Conservation (phyloP, 148 eudicot genomes). For the Rhododendron williamsianum region DNA sequence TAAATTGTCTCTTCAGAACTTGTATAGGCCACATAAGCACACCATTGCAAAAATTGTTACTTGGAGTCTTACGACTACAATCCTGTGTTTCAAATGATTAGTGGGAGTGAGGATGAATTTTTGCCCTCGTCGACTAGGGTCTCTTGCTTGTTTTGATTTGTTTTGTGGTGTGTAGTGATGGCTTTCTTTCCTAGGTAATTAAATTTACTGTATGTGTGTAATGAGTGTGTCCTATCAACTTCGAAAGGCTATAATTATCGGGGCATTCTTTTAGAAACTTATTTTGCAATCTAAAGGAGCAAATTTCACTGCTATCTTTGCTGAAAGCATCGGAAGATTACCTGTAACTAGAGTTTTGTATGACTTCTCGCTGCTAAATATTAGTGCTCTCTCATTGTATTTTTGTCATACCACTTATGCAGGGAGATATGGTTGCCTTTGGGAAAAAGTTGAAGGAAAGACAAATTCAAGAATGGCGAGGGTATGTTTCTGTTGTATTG, state of each 20-base stretch:
- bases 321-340: background rate
- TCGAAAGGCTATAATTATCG: background rate
- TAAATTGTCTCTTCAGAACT: background rate
- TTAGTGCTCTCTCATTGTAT: background rate
- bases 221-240: background rate
- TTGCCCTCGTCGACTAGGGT: background rate
- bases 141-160: background rate
- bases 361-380: background rate
- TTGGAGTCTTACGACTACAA: background rate
- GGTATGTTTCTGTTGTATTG: conserved; percentile 36
- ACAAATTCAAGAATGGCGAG: conserved; percentile 91
- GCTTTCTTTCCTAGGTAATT: background rate
- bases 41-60: background rate
- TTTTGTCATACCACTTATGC: conserved; percentile 4
- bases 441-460: conserved; percentile 92
- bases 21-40: background rate
- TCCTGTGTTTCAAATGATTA: background rate
- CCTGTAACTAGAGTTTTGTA: background rate
- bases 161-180: background rate
- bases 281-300: background rate
- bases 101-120: background rate
- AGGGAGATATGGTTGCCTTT: conserved; percentile 69
- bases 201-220: background rate
- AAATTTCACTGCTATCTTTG: background rate
- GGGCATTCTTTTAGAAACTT: background rate